Conservation (phyloP, 345 rosid species). For the Citrus sinensis region DNA sequence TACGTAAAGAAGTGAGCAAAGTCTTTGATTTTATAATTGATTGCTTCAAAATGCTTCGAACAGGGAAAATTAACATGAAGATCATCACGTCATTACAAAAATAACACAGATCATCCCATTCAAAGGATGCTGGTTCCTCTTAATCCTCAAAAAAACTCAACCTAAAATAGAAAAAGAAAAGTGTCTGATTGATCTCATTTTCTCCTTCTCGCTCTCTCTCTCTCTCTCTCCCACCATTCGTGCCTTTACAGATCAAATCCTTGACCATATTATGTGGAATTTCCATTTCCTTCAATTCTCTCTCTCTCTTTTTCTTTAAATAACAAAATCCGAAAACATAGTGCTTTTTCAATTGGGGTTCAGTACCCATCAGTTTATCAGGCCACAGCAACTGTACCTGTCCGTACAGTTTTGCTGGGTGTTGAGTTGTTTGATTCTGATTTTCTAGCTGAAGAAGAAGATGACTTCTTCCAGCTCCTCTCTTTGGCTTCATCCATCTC, state of each 20-base stretch:
- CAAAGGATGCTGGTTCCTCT: background rate
- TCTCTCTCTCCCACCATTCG: background rate
- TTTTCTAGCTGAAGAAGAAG: conserved; percentile 43
- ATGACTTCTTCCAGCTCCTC: conserved; percentile 47
- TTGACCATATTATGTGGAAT: background rate
- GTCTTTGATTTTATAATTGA: background rate
- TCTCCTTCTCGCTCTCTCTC: background rate
- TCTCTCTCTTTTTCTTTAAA: no score
- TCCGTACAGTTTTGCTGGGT: conserved; percentile 36
- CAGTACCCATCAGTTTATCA: background rate
- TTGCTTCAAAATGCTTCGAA: background rate
- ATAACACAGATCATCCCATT: background rate
- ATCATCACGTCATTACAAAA: background rate
- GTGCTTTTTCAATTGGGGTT: background rate
- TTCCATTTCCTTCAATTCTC: background rate
- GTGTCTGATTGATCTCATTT: background rate
- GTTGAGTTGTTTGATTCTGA: conserved; percentile 37
- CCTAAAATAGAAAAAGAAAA: background rate
- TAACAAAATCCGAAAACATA: background rate
- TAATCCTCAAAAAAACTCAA: background rate
- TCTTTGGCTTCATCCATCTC: conserved; percentile 54
- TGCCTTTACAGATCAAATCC: background rate
- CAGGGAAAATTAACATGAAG: background rate
- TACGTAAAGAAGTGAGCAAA: no score
- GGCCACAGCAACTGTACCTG: conserved; percentile 51